Percentiles rank a stretch among this genome's conserved stretches.
phyloP scores from a whole-genome alignment of 306 rosid species.

The Medicago lupulina region DNA sequence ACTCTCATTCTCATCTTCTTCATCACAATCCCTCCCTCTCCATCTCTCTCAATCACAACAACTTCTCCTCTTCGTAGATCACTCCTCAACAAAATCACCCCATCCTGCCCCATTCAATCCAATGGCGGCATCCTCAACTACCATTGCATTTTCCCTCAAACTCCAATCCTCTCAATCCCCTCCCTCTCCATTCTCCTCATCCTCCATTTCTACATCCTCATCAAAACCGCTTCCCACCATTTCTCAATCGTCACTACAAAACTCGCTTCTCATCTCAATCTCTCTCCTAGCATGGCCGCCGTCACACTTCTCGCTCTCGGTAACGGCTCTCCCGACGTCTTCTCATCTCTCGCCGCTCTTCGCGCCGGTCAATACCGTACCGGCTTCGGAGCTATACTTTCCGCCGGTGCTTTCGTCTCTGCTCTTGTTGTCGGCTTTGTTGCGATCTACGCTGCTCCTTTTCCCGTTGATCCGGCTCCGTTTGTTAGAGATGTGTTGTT shows the following conservation, averaged over 20 bases:
- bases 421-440: slow-evolving; percentile 94
- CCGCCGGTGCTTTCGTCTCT: slow-evolving; percentile 91
- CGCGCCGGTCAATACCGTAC: slow-evolving; percentile 80
- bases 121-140: slow-evolving; percentile 63
- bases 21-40: slow-evolving; percentile 44
- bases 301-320: slow-evolving; percentile 90
- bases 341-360: slow-evolving; percentile 85
- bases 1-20: slow-evolving; percentile 47
- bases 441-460: slow-evolving; percentile 88
- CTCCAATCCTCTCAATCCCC: slow-evolving; percentile 52
- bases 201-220: slow-evolving; percentile 85
- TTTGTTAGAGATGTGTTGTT: slow-evolving; percentile 85
- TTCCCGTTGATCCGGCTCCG: slow-evolving; percentile 69
- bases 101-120: slow-evolving; percentile 50
- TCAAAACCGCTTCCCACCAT: slow-evolving; percentile 86
- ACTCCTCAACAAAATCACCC: slow-evolving; percentile 34
- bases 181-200: slow-evolving; percentile 64
- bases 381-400: slow-evolving; percentile 90
- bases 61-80: slow-evolving; percentile 49
- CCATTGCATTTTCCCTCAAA: slow-evolving; percentile 54
- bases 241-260: slow-evolving; percentile 81
- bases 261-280: slow-evolving; percentile 69
- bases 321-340: slow-evolving; percentile 93
- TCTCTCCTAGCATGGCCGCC: slow-evolving; percentile 88
- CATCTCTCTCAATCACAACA: slow-evolving; percentile 38